phyloP scores from a whole-genome alignment of 2,329 filamentous ascomycete genomes.

The Fusarium nelsonii region DNA sequence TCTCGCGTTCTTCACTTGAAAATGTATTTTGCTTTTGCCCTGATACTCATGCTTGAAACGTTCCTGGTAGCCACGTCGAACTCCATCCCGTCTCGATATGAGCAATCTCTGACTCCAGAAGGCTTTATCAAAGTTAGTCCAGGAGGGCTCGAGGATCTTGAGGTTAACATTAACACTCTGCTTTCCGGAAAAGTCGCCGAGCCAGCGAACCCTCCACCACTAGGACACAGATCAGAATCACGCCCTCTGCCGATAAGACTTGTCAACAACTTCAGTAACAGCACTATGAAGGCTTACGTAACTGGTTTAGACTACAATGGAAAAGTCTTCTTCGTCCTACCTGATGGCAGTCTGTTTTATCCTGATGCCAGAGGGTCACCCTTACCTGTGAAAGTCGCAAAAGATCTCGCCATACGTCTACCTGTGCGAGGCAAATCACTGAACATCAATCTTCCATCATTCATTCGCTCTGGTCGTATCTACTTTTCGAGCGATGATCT shows the following conservation, averaged over 20 bases:
- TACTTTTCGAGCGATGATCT: conserved; percentile 60
- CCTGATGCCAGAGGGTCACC: conserved; percentile 47
- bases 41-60: too few relatives aligned
- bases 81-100: too few relatives aligned
- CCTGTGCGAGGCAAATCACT: conserved; percentile 50
- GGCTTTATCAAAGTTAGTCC: conserved; percentile 51
- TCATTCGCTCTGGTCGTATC: conserved; percentile 57
- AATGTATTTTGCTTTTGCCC: too few relatives aligned
- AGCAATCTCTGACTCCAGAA: conserved; percentile 9
- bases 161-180: conserved; percentile 38
- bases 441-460: conserved; percentile 56
- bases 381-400: too few relatives aligned
- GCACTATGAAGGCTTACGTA: conserved; percentile 59
- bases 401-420: too few relatives aligned
- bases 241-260: conserved; percentile 49
- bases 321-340: conserved; percentile 57
- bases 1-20: too few relatives aligned
- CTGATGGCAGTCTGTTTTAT: conserved; percentile 57
- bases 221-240: too few relatives aligned
- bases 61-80: too few relatives aligned
- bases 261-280: conserved; percentile 58
- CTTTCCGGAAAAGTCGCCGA: too few relatives aligned
- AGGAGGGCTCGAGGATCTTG: conserved; percentile 54
- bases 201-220: conserved; percentile 33
- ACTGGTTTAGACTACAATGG: conserved; percentile 57